These are phyloP conservation scores for Arthroderma sp. DNA, from an alignment of 2,329 filamentous ascomycete species.

Conservation along the genomic window DNA sequence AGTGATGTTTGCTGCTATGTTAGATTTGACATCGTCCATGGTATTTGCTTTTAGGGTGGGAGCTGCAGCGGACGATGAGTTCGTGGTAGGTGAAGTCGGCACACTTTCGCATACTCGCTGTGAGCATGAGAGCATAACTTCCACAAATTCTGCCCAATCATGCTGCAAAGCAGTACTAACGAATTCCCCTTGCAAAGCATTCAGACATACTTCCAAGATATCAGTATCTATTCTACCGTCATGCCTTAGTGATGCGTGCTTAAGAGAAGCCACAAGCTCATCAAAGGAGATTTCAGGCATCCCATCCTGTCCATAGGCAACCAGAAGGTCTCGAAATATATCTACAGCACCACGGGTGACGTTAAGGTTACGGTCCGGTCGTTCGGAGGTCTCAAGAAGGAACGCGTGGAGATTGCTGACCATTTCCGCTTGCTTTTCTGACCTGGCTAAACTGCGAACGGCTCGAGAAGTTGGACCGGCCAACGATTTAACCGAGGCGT, in stretches of 20 bases:
- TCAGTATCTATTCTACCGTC: conserved; percentile 28
- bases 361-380: conserved; percentile 26
- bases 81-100: conserved; percentile 12
- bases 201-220: conserved; percentile 28
- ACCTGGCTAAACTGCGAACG: conserved; percentile 30
- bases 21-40: conserved; percentile 24
- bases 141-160: conserved; percentile 19
- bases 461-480: conserved; percentile 30
- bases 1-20: conserved; percentile 25
- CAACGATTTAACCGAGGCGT: conserved; percentile 30
- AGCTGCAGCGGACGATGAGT: conserved; percentile 8
- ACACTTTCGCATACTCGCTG: conserved; percentile 20
- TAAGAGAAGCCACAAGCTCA: conserved; percentile 23
- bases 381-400: conserved; percentile 21
- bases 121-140: conserved; percentile 24
- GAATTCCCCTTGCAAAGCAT: conserved; percentile 27
- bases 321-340: conserved; percentile 28
- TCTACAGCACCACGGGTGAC: conserved; percentile 29
- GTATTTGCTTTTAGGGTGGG: conserved; percentile 16
- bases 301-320: conserved; percentile 26
- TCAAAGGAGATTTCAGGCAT: conserved; percentile 27
- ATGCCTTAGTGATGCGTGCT: conserved; percentile 21
- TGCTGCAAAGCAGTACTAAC: conserved; percentile 17
- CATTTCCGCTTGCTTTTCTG: conserved; percentile 26
- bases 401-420: conserved; percentile 25